Base-by-base conservation (phyloP, 768 basidiomycete genomes). In the Serendipita indica region DNA sequence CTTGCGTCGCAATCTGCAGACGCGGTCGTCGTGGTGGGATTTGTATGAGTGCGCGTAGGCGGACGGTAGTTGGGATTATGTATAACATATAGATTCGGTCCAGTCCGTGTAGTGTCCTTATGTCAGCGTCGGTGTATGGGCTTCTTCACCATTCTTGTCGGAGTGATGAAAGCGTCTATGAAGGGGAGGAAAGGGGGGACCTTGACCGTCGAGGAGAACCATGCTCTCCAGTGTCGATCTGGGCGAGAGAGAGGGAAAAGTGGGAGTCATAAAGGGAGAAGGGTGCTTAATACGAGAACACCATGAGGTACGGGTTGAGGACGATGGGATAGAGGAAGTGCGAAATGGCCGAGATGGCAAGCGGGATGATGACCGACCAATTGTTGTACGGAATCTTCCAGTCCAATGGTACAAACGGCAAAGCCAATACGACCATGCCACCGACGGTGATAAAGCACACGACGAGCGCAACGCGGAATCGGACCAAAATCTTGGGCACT, bases 221-320 rank as follows among this genome's bases (percentile, higher is more conserved):
- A n/a, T n/a, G n/a, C n/a, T n/a, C n/a, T n/a, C n/a, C n/a, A n/a
- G n/a, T n/a, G n/a, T n/a, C n/a, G n/a, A n/a, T n/a, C n/a, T n/a
- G n/a, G n/a, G n/a, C n/a, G n/a, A n/a, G n/a, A n/a, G n/a, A 18
- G 35, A 37, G 35, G 18, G 35, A 37, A 18, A 18, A 37, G 35
- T n/a, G 41, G 27, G 41, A 18, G 41, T 43, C 35, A 25, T 43
- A n/a, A 7, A 12, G 13, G 35, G 13, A n/a, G 41, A 43, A 18
- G 41, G 41, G 16, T 30, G 39, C 14, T 69, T 64, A 75, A 60
- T 78, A 79, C 0, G 81, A 83, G 70, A 89, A 90, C 39, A 89
- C 85, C 84, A 89, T 87, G 57, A 90, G 71, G 84, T 84, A 88
- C 0, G 88, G 90, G 64, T 92, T 92, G 39, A 92, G 77, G 20